Percentiles rank a stretch among this genome's conserved stretches.
Conservation (phyloP, 2,329 filamentous ascomycete species). For the Bipolaris victoriae region DNA sequence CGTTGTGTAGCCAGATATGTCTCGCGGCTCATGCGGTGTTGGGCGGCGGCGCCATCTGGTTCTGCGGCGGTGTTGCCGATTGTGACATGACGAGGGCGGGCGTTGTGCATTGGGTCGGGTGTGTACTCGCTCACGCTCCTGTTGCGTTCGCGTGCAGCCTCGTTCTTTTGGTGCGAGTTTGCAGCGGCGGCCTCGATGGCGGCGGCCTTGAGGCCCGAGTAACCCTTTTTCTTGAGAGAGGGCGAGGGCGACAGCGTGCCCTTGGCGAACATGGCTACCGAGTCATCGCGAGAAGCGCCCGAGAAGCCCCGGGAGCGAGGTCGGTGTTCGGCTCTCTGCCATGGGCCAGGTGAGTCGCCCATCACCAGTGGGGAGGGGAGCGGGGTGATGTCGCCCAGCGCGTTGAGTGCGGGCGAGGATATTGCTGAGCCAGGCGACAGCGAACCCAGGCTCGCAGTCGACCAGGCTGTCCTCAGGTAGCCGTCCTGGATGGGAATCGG, state of each 20-base stretch:
- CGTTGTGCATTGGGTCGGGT: conserved; percentile 71
- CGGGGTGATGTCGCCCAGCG: conserved; percentile 59
- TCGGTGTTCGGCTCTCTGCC: conserved; percentile 47
- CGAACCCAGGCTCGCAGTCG: conserved; percentile 54
- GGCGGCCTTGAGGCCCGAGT: conserved; percentile 52
- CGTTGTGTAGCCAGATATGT: conserved; percentile 79
- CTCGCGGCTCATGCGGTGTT: conserved; percentile 72
- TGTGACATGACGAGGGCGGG: conserved; percentile 72
- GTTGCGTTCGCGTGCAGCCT: conserved; percentile 67
- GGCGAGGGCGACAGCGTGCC: conserved; percentile 47
- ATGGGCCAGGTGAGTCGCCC: conserved; percentile 51
- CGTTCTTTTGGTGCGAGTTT: conserved; percentile 41
- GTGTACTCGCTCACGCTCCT: conserved; percentile 89
- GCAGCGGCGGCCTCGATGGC: conserved; percentile 49
- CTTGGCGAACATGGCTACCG: conserved; percentile 36
- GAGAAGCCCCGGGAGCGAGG: conserved; percentile 46
- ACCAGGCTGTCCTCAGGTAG: conserved; percentile 50
- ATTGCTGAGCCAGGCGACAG: conserved; percentile 54
- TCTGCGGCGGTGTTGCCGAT: conserved; percentile 58
- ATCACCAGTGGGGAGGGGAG: conserved; percentile 57
- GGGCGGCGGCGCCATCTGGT: conserved; percentile 58
- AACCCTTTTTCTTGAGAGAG: conserved; percentile 56
- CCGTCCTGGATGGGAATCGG: conserved; percentile 48
- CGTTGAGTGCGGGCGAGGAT: conserved; percentile 56
- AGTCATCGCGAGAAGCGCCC: conserved; percentile 40